Evolutionary conservation across 2,329 filamentous ascomycete genomes (phyloP).

Genomic region (Calycina herbarum): DNA sequence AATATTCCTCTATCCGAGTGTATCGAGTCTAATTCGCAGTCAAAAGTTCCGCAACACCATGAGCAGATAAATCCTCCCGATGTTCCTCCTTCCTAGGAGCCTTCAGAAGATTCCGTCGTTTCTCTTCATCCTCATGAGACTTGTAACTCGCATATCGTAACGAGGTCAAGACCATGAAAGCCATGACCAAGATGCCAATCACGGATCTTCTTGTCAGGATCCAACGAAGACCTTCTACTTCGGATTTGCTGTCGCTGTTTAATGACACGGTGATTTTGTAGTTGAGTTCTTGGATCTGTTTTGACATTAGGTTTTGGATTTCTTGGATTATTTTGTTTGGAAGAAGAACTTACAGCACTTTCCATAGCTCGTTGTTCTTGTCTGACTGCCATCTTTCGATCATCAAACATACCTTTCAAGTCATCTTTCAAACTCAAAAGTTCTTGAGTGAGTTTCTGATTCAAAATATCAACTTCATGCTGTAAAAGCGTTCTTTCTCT

Average conservation of each 20-base stretch:
- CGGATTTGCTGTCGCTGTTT: conserved; percentile 86
- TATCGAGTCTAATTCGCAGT: conserved; percentile 50
- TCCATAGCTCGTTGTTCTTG: conserved; percentile 86
- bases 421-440: conserved; percentile 80
- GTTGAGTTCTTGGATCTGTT: conserved; percentile 84
- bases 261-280: conserved; percentile 93
- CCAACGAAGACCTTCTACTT: conserved; percentile 91
- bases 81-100: conserved; percentile 45
- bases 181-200: conserved; percentile 66
- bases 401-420: conserved; percentile 94
- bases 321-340: background rate
- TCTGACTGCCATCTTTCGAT: conserved; percentile 87
- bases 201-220: conserved; percentile 67
- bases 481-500: conserved; percentile 83
- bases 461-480: conserved; percentile 92
- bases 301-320: background rate
- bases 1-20: background rate
- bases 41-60: conserved; percentile 58
- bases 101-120: conserved; percentile 32
- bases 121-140: conserved; percentile 36
- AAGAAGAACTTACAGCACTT: conserved; percentile 60
- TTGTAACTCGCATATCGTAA: conserved; percentile 60
- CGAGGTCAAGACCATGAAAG: conserved; percentile 57
- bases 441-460: conserved; percentile 83
- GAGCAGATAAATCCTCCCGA: conserved; percentile 44